phyloP scores from a whole-genome alignment of 164 flowering plant species.

The Vitis rotundifolia region DNA sequence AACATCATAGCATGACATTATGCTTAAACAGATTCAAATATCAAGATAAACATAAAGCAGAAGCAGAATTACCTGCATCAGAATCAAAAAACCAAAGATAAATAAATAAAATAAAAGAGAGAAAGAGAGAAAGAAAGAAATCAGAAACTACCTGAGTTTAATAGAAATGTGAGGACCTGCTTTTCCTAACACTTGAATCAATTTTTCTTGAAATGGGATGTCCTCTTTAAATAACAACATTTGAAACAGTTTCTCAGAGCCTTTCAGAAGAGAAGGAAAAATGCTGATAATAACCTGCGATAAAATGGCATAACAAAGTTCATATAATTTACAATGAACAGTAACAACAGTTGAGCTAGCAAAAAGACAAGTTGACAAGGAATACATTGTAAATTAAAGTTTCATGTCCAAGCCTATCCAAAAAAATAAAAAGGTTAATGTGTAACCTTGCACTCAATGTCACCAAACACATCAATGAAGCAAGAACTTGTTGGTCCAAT shows the following conservation, averaged over 20 bases:
- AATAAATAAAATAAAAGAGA: background rate
- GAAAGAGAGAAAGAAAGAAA: background rate
- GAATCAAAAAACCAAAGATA: background rate
- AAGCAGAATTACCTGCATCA: too few relatives aligned
- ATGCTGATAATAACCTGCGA: slow-evolving; percentile 52
- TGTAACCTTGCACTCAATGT: too few relatives aligned
- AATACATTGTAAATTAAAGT: too few relatives aligned
- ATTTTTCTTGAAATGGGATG: slow-evolving; percentile 37
- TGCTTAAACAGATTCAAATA: too few relatives aligned
- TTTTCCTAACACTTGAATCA: slow-evolving; percentile 63
- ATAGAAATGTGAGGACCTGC: slow-evolving; percentile 59
- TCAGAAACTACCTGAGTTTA: slow-evolving; percentile 51
- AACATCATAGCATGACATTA: too few relatives aligned
- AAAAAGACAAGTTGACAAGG: too few relatives aligned
- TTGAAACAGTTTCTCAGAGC: slow-evolving; percentile 58
- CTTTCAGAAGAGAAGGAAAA: slow-evolving; percentile 72
- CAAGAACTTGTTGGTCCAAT: too few relatives aligned
- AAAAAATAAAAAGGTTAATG: too few relatives aligned
- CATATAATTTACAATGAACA: background rate
- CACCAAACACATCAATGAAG: too few relatives aligned
- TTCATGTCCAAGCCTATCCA: too few relatives aligned
- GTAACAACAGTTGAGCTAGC: background rate
- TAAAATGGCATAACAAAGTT: slow-evolving; percentile 12
- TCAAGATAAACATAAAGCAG: too few relatives aligned
- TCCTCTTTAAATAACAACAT: slow-evolving; percentile 41